These are phyloP conservation scores for Globisporangium rhizosaccharum DNA, from an alignment of 352 stramenopile species.

Conservation along the genomic window DNA sequence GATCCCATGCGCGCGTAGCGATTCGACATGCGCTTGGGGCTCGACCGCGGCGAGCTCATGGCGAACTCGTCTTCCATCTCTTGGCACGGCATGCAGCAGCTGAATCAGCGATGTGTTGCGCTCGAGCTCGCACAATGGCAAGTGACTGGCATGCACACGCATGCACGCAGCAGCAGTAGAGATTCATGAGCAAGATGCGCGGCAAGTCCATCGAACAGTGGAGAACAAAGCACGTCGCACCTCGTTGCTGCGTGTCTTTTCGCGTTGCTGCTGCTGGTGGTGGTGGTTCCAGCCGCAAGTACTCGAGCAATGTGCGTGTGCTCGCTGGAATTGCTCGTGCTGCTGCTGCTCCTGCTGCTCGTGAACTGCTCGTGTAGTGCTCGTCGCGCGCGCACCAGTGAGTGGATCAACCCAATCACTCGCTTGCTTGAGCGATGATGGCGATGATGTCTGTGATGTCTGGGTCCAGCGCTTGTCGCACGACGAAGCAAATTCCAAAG, in stretches of 20 bases:
- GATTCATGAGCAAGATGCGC: no score
- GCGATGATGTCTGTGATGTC: neutral
- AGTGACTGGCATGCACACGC: neutral
- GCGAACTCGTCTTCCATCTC: slow-evolving; percentile 41
- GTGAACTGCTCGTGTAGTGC: no score
- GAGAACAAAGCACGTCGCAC: neutral
- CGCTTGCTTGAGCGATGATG: no score
- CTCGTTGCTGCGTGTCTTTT: no score
- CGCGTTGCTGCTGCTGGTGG: no score
- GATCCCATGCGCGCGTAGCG: slow-evolving; percentile 25
- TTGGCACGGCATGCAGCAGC: slow-evolving; percentile 7
- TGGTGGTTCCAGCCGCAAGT: no score
- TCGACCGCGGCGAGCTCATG: slow-evolving; percentile 17
- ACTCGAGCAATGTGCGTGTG: no score
- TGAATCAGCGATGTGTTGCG: neutral
- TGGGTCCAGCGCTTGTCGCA: slow-evolving; percentile 8
- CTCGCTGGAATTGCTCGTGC: no score
- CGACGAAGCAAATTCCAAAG: slow-evolving; percentile 4
- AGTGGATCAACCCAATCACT: no score
- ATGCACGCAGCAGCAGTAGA: neutral
- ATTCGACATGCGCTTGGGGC: slow-evolving; percentile 19
- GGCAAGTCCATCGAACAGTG: neutral
- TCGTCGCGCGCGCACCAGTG: no score
- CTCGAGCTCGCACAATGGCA: neutral
- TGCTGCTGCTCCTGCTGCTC: no score